Conservation (phyloP, 192 early-diverging fungal species). For the Mortierella alpina region DNA sequence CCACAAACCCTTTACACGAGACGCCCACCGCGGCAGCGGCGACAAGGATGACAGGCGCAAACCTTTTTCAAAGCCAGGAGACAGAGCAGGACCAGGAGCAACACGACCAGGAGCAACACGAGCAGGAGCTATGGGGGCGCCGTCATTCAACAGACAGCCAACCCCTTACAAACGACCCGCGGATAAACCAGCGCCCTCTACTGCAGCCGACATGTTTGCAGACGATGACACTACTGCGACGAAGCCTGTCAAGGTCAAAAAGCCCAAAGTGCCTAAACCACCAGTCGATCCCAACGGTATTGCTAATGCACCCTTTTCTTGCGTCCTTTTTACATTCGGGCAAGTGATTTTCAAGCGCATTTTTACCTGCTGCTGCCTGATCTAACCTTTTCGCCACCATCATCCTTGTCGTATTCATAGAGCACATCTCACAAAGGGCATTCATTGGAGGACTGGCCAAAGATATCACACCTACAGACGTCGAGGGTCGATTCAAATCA, state of each 20-base stretch:
- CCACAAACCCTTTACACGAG: background rate
- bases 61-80: slow-evolving; percentile 23
- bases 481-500: slow-evolving; percentile 74
- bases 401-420: background rate
- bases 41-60: slow-evolving; percentile 6
- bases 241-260: slow-evolving; percentile 40
- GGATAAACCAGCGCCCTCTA: slow-evolving; percentile 1
- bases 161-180: background rate
- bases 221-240: slow-evolving; percentile 1
- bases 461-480: slow-evolving; percentile 62
- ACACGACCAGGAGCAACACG: background rate
- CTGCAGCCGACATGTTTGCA: slow-evolving; percentile 20
- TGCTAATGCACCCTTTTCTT: background rate
- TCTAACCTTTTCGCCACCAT: background rate
- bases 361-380: background rate
- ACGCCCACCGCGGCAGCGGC: background rate
- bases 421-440: slow-evolving; percentile 63
- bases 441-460: slow-evolving; percentile 83
- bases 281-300: slow-evolving; percentile 50
- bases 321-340: background rate
- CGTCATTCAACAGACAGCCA: background rate
- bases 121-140: background rate
- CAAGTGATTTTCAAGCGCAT: background rate
- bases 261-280: slow-evolving; percentile 40
- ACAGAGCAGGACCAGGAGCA: background rate